phyloP scores from a whole-genome alignment of 1,139 yeast genomes.

The Scheffersomyces insectosa region DNA sequence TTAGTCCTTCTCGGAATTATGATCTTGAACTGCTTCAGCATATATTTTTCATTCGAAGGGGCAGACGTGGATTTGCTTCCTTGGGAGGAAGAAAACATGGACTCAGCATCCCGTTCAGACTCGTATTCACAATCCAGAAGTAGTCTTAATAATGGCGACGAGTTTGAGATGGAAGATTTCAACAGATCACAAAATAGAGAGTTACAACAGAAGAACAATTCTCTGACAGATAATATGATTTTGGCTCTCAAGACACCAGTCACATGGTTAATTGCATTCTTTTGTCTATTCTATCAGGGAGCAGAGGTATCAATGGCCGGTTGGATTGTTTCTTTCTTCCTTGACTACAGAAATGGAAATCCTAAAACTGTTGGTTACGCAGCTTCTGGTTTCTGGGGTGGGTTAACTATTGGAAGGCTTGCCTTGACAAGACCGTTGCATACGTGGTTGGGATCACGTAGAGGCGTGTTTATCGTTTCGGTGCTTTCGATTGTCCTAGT shows the following conservation, averaged over 20 bases:
- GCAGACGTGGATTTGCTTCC: constrained; percentile 31
- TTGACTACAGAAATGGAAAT: constrained; percentile 53
- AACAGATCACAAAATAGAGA: not conserved
- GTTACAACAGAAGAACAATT: not conserved
- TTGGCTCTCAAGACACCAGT: constrained; percentile 41
- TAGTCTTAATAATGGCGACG: not conserved
- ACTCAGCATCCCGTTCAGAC: not conserved
- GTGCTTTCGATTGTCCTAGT: constrained; percentile 35
- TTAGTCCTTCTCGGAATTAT: constrained; percentile 46
- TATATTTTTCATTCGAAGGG: constrained; percentile 40
- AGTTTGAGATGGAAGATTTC: constrained; percentile 1
- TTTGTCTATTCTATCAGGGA: constrained; percentile 64
- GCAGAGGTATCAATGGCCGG: constrained; percentile 71
- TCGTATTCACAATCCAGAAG: not conserved
- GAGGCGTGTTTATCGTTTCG: constrained; percentile 41
- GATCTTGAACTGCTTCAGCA: constrained; percentile 22
- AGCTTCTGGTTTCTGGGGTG: constrained; percentile 73
- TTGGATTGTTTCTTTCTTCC: constrained; percentile 66
- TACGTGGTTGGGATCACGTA: constrained; percentile 42
- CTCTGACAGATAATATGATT: constrained; percentile 7
- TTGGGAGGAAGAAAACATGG: constrained; percentile 11
- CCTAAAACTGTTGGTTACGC: constrained; percentile 54
- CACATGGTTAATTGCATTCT: constrained; percentile 57
- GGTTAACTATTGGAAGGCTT: constrained; percentile 61
- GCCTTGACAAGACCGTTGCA: constrained; percentile 43